phyloP scores from a whole-genome alignment of 768 basidiomycete species.

The Rhodocollybia butyracea region DNA sequence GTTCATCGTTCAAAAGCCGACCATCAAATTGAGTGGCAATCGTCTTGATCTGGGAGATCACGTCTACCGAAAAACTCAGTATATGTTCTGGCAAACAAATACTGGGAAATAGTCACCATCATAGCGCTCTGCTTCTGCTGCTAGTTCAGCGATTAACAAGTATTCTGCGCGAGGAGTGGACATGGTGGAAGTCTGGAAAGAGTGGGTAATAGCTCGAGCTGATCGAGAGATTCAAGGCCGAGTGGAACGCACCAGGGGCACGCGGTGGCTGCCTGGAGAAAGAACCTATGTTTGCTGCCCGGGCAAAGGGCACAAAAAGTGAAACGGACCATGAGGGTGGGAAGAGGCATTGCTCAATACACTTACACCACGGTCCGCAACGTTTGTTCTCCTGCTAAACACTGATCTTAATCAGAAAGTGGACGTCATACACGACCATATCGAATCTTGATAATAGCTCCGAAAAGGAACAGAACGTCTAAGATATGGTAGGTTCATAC shows the following conservation, averaged over 20 bases:
- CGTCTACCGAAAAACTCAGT: conserved; percentile 43
- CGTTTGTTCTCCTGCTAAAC: no score
- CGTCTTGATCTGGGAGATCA: conserved; percentile 74
- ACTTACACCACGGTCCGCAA: background rate
- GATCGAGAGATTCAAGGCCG: background rate
- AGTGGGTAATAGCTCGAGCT: background rate
- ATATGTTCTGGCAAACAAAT: background rate
- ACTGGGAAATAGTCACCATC: conserved; percentile 51
- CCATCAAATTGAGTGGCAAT: conserved; percentile 66
- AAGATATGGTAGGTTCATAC: background rate
- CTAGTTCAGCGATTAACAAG: conserved; percentile 72
- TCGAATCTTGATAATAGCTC: background rate
- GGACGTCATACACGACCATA: no score
- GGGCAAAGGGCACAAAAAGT: conserved; percentile 3
- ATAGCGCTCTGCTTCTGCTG: conserved; percentile 87
- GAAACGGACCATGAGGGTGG: conserved; percentile 3
- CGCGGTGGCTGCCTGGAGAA: background rate
- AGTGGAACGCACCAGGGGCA: background rate
- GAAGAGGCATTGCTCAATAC: background rate
- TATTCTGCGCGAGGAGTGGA: conserved; percentile 31
- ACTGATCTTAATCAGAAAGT: background rate
- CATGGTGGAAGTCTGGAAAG: conserved; percentile 3
- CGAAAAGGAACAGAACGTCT: background rate
- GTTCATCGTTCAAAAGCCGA: conserved; percentile 77
- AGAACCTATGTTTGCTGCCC: background rate